Base-by-base conservation (phyloP, 139 green algal genomes). In the Chlorella vulgaris region DNA sequence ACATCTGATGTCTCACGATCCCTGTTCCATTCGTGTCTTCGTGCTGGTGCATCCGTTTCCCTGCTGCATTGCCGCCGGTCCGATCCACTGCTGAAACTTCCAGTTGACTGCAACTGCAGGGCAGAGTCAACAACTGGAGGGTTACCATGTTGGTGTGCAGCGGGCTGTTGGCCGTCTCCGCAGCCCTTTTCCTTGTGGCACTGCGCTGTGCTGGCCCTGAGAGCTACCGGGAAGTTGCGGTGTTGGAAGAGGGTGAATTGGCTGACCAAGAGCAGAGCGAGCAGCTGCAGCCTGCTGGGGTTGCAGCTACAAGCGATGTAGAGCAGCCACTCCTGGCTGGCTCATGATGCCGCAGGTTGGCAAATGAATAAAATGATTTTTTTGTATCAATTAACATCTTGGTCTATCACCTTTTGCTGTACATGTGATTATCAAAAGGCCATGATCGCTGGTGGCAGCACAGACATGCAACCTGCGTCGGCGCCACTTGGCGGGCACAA, bases 91-190 rank as follows among this genome's bases (percentile, higher is more conserved):
- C n/a, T n/a, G n/a, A n/a, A n/a, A n/a, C n/a, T n/a, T n/a, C n/a
- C n/a, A n/a, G n/a, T n/a, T n/a, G n/a, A n/a, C n/a, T 10, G 8
- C 33, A 19, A 3, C 15, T 62, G 74, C 74, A 81, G 74, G 39
- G 74, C 35, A 21, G n/a, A 13, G 13, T 68, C 28, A 36, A 36
- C 35, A 21, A 77, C 50, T 83, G 78, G 78, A 47, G 78, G 7
- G 22, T 78, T 28, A 63, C 36, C 35, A 83, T 83, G 78, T 39
- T 50, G 36, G 67, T 50, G 10, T 60, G 35, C 51, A 78, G 51
- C 15, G 51, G 26, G n/a, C 53, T 83, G 43, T 47, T 83, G 35
- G 66, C 28, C 28, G 28, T 42, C 22, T 38, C 43, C 0, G 53
- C 58, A 18, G 24, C 29, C 4, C 66, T 83, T 6, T 83, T 78